Base-by-base conservation (phyloP, 2,329 filamentous ascomycete genomes). In the Dactylellina cionopaga region DNA sequence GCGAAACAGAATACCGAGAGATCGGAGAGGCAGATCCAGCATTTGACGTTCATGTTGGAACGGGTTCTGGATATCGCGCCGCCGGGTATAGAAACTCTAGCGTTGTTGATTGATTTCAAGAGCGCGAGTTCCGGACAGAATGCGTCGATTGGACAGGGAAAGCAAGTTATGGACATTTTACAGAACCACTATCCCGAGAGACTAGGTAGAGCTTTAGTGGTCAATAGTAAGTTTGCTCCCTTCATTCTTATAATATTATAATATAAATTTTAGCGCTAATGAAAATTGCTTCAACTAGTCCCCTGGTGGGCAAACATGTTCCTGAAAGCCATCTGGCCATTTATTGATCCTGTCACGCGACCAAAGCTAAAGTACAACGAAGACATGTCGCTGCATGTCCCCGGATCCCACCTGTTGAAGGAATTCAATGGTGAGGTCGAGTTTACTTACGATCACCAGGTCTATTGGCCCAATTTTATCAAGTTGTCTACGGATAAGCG, bases 311-410 rank as follows among this genome's bases (percentile, higher is more conserved):
- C 73, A 89, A 87, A 80, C 91, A 91, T 54, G 19, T 99, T 99
- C 85, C 96, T 98, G 85, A 97, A 96, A 82, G 83, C 97, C 77
- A 93, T 99, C 81, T 92, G 88, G 3, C 92, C 94, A 37, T 97
- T 99, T 82, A 96, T 99, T 82, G 95, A 99, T 81, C 95, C 95
- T 5, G 83, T 93, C 77, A 99, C 95, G 7, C 88, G 91, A 68
- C 89, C 95, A 78, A 99, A 99, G 84, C 89, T 99, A 83, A 96
- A 95, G 83, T 97, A 96, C 85, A 97, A 98, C 83, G 92, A 96
- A 80, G 90, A 96, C 79, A 89, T 96, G 83, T 85, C 85, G 76
- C 84, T 90, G 76, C 92, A 92, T 80, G 90, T 99, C 17, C 92
- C 92, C 3, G 81, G 88, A 5, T 85, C 89, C 77, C 94, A 98